phyloP scores from a whole-genome alignment of 768 basidiomycete genomes.

The Cystofilobasidium bisporidii region DNA sequence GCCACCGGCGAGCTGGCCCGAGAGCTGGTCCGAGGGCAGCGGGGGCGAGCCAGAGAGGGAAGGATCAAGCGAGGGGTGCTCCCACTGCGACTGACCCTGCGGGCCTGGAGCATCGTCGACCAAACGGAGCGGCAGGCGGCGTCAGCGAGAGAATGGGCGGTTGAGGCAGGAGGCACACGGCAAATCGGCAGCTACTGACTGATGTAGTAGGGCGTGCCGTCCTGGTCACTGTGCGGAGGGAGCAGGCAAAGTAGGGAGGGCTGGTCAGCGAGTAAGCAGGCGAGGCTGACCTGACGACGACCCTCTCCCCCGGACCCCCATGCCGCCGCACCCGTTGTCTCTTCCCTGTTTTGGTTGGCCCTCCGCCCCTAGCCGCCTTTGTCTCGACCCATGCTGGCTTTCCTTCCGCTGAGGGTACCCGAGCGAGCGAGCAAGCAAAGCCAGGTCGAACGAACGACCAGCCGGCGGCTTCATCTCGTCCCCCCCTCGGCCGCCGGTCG shows the following conservation, averaged over 20 bases:
- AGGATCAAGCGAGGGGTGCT: constrained; percentile 50
- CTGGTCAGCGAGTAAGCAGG: no score
- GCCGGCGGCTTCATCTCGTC: no score
- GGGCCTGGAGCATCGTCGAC: constrained; percentile 54
- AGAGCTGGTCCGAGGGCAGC: constrained; percentile 29
- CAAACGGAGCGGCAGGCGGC: neutral
- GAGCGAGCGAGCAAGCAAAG: no score
- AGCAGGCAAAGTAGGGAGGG: neutral
- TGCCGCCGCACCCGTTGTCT: neutral
- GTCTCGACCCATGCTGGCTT: no score
- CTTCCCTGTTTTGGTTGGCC: neutral
- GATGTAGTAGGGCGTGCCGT: constrained; percentile 27
- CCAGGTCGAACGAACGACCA: no score
- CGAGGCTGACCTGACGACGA: neutral
- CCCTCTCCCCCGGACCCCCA: neutral
- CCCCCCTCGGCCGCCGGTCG: neutral
- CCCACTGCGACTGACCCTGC: constrained; percentile 77
- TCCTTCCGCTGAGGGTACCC: no score
- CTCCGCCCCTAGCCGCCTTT: no score
- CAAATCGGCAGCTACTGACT: constrained; percentile 17
- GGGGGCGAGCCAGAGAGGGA: constrained; percentile 8
- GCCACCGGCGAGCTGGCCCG: constrained; percentile 40
- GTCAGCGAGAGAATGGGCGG: no score
- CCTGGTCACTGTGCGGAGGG: constrained; percentile 11
- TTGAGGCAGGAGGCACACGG: neutral